A percentile compares a stretch with the other conserved stretches of the same genome.
Conservation (phyloP, 805 yeast genomes). For the Kluyveromyces nonfermentans region DNA sequence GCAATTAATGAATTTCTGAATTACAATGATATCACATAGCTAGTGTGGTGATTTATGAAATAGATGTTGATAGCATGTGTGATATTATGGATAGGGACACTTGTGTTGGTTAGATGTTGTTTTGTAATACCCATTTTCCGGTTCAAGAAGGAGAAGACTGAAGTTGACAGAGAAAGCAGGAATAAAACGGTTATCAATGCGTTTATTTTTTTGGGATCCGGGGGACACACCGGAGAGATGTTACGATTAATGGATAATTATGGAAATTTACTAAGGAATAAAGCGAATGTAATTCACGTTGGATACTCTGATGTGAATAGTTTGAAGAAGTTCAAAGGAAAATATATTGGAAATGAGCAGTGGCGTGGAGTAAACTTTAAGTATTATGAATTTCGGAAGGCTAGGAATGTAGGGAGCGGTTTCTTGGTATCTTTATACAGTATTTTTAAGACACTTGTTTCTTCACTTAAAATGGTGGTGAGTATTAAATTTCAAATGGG, state of each 20-base stretch:
- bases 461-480: slow-evolving; percentile 14
- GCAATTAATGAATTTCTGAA: too few relatives aligned
- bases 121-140: slow-evolving; percentile 7
- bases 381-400: slow-evolving; percentile 23
- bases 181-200: slow-evolving; percentile 19
- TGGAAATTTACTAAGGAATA: slow-evolving; percentile 33
- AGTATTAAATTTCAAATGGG: slow-evolving; percentile 13
- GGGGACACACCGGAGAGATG: slow-evolving; percentile 97
- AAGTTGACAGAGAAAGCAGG: background rate
- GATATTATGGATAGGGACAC: background rate
- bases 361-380: slow-evolving; percentile 7
- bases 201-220: slow-evolving; percentile 79
- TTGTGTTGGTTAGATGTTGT: background rate
- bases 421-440: slow-evolving; percentile 24
- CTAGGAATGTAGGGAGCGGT: slow-evolving; percentile 33
- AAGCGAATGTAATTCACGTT: slow-evolving; percentile 33
- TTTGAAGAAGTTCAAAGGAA: slow-evolving; percentile 30
- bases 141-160: background rate
- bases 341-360: background rate
- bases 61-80: background rate
- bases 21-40: too few relatives aligned
- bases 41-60: too few relatives aligned
- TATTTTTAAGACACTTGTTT: slow-evolving; percentile 27
- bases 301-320: slow-evolving; percentile 30
- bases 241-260: slow-evolving; percentile 47